A percentile compares a stretch with the other conserved stretches of the same genome.
phyloP scores from a whole-genome alignment of 768 basidiomycete genomes.

The Lyophyllum atratum region DNA sequence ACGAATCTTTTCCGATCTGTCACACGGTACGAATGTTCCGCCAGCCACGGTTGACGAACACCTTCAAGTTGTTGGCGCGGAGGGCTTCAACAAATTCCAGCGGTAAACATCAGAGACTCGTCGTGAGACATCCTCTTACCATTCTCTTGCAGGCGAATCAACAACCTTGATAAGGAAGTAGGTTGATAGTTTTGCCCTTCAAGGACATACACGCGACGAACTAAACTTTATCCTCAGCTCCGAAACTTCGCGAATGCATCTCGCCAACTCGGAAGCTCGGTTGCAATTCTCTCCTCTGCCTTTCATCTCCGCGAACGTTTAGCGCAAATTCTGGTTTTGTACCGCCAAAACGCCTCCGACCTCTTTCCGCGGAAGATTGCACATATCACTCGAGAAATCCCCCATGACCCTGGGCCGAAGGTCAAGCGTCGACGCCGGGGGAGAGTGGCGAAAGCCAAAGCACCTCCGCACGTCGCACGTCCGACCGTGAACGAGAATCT shows the following conservation, averaged over 20 bases:
- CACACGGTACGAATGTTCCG: neutral
- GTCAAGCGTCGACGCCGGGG: constrained; percentile 32
- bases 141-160: constrained; percentile 45
- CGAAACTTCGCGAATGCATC: constrained; percentile 78
- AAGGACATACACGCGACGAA: neutral
- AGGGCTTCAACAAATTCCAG: constrained; percentile 63
- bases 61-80: constrained; percentile 66
- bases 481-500: constrained; percentile 58
- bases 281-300: constrained; percentile 74
- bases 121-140: constrained; percentile 1
- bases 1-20: neutral
- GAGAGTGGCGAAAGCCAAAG: constrained; percentile 35
- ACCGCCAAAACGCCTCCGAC: constrained; percentile 74
- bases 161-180: constrained; percentile 68
- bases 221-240: constrained; percentile 41
- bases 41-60: constrained; percentile 70
- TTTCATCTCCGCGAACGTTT: constrained; percentile 72
- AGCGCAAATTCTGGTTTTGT: constrained; percentile 67
- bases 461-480: constrained; percentile 50
- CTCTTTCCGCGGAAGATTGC: constrained; percentile 70
- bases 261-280: constrained; percentile 75
- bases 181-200: constrained; percentile 2
- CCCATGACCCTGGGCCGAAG: constrained; percentile 27
- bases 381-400: constrained; percentile 40
- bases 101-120: constrained; percentile 38